Evolutionary conservation across 345 rosid species (phyloP), one percentile per base, ranked within the genome.

Genomic region (Brassica incana): DNA sequence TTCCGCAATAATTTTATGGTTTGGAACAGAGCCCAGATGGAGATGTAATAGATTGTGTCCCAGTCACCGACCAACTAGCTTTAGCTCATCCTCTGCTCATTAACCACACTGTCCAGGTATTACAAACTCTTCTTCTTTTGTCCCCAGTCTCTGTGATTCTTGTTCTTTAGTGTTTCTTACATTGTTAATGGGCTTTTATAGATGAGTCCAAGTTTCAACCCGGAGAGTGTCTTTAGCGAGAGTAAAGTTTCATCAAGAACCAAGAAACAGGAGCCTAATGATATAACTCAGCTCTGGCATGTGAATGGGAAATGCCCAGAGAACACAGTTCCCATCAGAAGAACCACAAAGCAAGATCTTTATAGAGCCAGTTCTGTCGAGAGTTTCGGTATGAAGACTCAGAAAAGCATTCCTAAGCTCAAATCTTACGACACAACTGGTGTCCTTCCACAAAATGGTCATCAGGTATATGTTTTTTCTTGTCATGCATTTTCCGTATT

Each of bases 101-200:
- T 77, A 87, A 91, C 72, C 97, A 91, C 76, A 87, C 87, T 78
- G 85, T 91, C 75, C 94, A 91, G 94, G 94, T 91, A 54, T 20
- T 2, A 0, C 1, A 16, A 45, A 14, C 61, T 67, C 50, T 73
- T 70, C n/a, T 15, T 33, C 63, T 61, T 9, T 66, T 5, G 2
- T 5, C 20, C 15, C 25, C 29, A 3, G 8, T 23, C 52, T 43
- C 3, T 58, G 20, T 38, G 16, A 16, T 40, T 43, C 3, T 40
- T 18, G 30, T 0, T 25, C 7, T 69, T 45, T 72, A 20, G 69
- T 56, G 18, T 50, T 56, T 54, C 45, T 63, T 29, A 83, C 73
- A 75, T 81, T 66, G 72, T 70, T 69, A n/a, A 50, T n/a, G 58
- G 18, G 6, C 15, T 50, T n/a, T 1, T 63, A 2, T 68, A 90